Evolutionary conservation across 2,329 filamentous ascomycete genomes (phyloP).

Genomic region (Aspergillus ruber): DNA sequence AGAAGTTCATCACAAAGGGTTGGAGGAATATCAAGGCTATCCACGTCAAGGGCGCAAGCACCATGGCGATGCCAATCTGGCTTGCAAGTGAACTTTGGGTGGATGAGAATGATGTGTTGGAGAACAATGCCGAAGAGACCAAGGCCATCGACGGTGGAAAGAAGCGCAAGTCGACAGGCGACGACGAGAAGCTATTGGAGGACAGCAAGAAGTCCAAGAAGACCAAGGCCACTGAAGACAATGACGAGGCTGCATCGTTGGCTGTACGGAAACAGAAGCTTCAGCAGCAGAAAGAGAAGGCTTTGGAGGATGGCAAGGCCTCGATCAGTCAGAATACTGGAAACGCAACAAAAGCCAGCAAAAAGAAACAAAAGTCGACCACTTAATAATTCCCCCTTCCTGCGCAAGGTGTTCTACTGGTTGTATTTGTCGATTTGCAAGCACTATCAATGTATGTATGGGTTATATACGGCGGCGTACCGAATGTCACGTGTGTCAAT

Average conservation of each 20-base stretch:
- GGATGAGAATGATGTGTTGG: slow-evolving; percentile 66
- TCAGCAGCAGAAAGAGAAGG: slow-evolving; percentile 45
- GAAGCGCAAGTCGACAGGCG: slow-evolving; percentile 41
- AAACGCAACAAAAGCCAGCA: slow-evolving; percentile 15
- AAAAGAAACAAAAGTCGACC: slow-evolving; percentile 35
- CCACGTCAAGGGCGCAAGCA: slow-evolving; percentile 86
- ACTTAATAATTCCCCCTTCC: slow-evolving; percentile 23
- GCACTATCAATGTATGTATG: slow-evolving; percentile 6
- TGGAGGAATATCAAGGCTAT: slow-evolving; percentile 81
- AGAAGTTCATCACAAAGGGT: slow-evolving; percentile 75
- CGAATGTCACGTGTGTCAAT: slow-evolving; percentile 26
- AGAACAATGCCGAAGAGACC: slow-evolving; percentile 30
- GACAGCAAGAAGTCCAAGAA: slow-evolving; percentile 36
- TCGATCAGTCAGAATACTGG: slow-evolving; percentile 17
- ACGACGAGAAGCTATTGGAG: slow-evolving; percentile 26
- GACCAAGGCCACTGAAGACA: slow-evolving; percentile 29
- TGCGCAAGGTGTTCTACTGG: slow-evolving; percentile 19
- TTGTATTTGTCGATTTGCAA: slow-evolving; percentile 14
- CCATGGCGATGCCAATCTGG: slow-evolving; percentile 88
- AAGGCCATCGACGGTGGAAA: slow-evolving; percentile 43
- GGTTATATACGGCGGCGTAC: slow-evolving; percentile 22
- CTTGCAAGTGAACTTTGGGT: slow-evolving; percentile 86
- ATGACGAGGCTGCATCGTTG: slow-evolving; percentile 29
- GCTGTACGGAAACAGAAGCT: slow-evolving; percentile 43
- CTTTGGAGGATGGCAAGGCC: slow-evolving; percentile 38